Percentiles rank a stretch among this genome's conserved stretches.
phyloP scores from a whole-genome alignment of 352 stramenopile species.

The Phytopythium helicoides region DNA sequence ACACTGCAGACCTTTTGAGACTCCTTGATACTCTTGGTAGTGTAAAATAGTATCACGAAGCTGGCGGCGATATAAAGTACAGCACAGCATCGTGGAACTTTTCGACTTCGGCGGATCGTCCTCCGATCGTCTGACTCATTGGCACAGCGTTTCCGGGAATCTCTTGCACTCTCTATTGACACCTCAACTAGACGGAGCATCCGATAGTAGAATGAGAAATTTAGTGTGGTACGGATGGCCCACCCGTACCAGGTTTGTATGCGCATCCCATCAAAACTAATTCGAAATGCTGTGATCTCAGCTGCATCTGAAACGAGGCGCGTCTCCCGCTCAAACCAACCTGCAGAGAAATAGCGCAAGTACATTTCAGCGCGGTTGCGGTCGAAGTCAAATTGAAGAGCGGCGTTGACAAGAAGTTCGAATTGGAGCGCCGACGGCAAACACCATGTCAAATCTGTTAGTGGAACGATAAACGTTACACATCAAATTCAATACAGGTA shows the following conservation, averaged over 20 bases:
- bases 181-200: constrained; percentile 24
- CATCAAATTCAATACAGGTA: too few relatives aligned
- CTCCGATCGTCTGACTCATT: background rate
- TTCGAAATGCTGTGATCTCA: constrained; percentile 21
- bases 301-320: constrained; percentile 16
- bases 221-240: constrained; percentile 21
- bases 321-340: constrained; percentile 27
- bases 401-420: constrained; percentile 12
- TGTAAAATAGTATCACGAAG: constrained; percentile 10
- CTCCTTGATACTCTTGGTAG: constrained; percentile 12
- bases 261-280: constrained; percentile 28
- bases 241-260: constrained; percentile 17
- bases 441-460: constrained; percentile 29
- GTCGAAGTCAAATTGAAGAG: constrained; percentile 24
- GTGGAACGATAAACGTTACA: too few relatives aligned
- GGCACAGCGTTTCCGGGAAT: too few relatives aligned
- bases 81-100: constrained; percentile 9
- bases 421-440: constrained; percentile 24
- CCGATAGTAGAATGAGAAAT: constrained; percentile 24
- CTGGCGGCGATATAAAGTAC: constrained; percentile 11
- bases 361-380: constrained; percentile 12
- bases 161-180: constrained; percentile 5
- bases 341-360: constrained; percentile 13
- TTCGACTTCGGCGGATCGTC: background rate
- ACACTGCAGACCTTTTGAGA: constrained; percentile 8